Evolutionary conservation across 192 early-diverging fungal genomes (phyloP), one percentile per base, ranked within the genome.

Genomic region (Phycomyces blakesleeanus): DNA sequence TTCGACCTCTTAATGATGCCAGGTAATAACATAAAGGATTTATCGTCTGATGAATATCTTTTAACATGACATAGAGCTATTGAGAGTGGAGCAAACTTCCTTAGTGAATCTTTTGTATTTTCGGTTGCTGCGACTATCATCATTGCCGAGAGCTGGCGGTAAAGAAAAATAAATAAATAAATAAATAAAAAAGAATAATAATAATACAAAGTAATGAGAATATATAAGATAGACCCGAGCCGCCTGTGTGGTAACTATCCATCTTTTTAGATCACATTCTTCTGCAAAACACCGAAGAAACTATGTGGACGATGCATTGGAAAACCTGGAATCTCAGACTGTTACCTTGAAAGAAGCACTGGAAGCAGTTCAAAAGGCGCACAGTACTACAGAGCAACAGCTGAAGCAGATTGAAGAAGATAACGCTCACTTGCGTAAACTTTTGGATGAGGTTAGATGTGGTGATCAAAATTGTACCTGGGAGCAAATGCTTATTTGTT

Each of bases 51-150:
- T 54, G 24, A 55, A 16, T 41, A 49, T 54, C 14, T 37, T 21
- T 5, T 1, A 24, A n/a, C 57, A 20, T 42, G 27, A 11, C 7
- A 65, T 50, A 83, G 86, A 50, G 90, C 90, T 20, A 73, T 92
- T n/a, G 90, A 92, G 54, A 83, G 81, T 14, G 90, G 90, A 8
- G 90, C 90, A 24, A 90, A 92, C 71, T 92, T 92, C 63, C 57
- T 92, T 22, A 83, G 88, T 51, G 90, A 92, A 54, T 75, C 86
- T 3, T 83, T 92, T 59, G 86, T 92, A 42, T 92, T 92, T 72
- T 68, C 83, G 5, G 88, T 92, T 15, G 90, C 90, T 7, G 82
- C 79, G n/a, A 76, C 81, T 26, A 67, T 92, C 0, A 89, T 92
- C 51, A 71, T 90, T 37, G 76, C 83, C 12, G 90, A 92, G 68